Base-by-base conservation (phyloP, 2,329 filamentous ascomycete species). In the Blumeria graminis region DNA sequence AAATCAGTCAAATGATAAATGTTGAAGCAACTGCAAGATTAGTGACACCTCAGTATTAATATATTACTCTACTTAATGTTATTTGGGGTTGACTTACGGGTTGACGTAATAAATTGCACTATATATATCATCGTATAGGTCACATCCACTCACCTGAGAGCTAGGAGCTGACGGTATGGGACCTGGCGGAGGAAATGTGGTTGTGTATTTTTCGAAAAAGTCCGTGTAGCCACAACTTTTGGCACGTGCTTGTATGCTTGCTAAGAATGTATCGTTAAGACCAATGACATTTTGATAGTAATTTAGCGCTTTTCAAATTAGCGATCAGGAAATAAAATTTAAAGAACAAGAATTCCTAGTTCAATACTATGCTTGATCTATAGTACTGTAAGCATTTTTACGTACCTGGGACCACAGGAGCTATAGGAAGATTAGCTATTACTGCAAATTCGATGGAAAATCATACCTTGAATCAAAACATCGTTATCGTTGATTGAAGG, bases 1-100 rank as follows among this genome's bases (percentile, higher is more conserved):
- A 33, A 80, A 13, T 74, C 75, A 18, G 74, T 75, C 16, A 83
- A 70, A 45, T 77, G 72, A 65, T 82, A 82, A 43, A 81, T 69
- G 62, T 82, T 76, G 67, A 80, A 84, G 69, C 81, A 84, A 0
- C 38, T 41, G 5, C 11, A 28, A 28, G 22, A 28, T 28, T 28
- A 28, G 22, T 28, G 22, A 28, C 4, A 28, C 22, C 22, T 28
- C 22, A 28, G 22, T 28, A 28, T 28, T 28, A 28, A 28, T 28
- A 28, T 28, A 28, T 28, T 28, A 28, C 22, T 28, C 22, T 28
- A 28, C 22, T 28, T 28, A 4, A 28, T 28, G 22, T 28, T 28
- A 28, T 28, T 28, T 28, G 22, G 22, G 22, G 1, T 28, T 13
- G 11, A 41, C 38, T 41, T 41, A 41, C 38, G 63, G 63, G 66